phyloP scores from a whole-genome alignment of 2,329 filamentous ascomycete species.

The Akanthomyces uredinophilus region DNA sequence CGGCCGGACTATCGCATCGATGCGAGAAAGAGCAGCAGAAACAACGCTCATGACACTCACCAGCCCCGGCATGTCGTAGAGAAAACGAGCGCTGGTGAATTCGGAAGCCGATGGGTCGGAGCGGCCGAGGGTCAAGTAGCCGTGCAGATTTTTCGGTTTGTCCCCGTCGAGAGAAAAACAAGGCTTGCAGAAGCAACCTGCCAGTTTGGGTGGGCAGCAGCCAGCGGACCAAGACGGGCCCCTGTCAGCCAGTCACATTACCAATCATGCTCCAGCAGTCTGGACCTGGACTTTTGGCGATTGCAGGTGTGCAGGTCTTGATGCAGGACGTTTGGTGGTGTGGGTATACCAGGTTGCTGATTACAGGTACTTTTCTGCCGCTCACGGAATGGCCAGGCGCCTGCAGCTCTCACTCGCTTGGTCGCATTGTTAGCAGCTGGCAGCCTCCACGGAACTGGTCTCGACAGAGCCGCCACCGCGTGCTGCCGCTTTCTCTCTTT shows the following conservation, averaged over 20 bases:
- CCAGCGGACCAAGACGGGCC: neutral
- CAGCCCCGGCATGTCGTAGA: neutral
- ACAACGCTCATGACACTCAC: neutral
- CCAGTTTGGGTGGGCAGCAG: slow-evolving; percentile 2
- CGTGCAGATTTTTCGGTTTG: slow-evolving; percentile 4
- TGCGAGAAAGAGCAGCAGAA: neutral
- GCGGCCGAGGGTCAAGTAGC: neutral
- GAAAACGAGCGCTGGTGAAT: neutral
- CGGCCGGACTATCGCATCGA: neutral
- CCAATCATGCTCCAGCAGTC: slow-evolving; percentile 1
- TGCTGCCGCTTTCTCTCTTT: neutral
- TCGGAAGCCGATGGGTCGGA: neutral
- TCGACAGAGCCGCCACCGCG: neutral
- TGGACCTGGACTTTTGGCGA: neutral
- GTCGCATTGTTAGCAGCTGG: neutral
- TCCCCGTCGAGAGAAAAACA: neutral
- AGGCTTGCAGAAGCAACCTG: slow-evolving; percentile 9
- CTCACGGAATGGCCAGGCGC: neutral
- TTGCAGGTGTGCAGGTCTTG: neutral
- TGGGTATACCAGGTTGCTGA: neutral
- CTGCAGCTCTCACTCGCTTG: neutral
- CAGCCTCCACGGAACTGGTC: neutral
- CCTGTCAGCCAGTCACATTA: slow-evolving; percentile 11
- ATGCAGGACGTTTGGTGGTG: no score
- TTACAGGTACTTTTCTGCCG: neutral